Evolutionary conservation across 2,329 filamentous ascomycete genomes (phyloP).

Genomic region (Arthrinium puccinioides): DNA sequence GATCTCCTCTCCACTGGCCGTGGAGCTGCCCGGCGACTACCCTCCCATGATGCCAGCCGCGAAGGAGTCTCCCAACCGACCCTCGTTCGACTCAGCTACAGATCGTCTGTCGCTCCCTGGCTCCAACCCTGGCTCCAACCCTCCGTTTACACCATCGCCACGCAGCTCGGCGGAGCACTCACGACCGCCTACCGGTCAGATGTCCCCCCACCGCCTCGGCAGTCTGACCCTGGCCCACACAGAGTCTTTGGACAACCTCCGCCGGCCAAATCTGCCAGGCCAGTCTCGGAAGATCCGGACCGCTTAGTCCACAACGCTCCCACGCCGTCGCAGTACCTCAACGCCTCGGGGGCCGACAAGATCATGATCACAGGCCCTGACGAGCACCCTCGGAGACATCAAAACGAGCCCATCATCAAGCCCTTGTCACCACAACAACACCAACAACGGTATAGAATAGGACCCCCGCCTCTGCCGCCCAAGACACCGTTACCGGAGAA

Average conservation of each 20-base stretch:
- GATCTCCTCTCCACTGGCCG: conserved; percentile 41
- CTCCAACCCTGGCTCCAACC: conserved; percentile 9
- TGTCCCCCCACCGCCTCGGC: conserved; percentile 20
- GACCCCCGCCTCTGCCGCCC: conserved; percentile 66
- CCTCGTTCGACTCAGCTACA: conserved; percentile 50
- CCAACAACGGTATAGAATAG: conserved; percentile 39
- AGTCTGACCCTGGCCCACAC: conserved; percentile 11
- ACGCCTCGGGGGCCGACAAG: conserved; percentile 56
- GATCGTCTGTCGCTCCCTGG: conserved; percentile 39
- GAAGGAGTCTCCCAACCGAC: conserved; percentile 33
- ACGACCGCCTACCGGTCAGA: conserved; percentile 23
- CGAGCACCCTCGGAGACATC: conserved; percentile 42
- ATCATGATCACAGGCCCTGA: conserved; percentile 57
- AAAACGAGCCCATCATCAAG: conserved; percentile 15
- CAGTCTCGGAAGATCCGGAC: conserved; percentile 37
- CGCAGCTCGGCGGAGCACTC: conserved; percentile 41
- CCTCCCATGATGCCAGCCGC: conserved; percentile 29
- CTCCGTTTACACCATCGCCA: conserved; percentile 34
- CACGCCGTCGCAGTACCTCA: conserved; percentile 51
- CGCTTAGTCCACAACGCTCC: conserved; percentile 49
- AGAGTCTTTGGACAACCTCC: no score
- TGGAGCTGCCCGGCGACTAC: conserved; percentile 52
- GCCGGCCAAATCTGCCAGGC: no score
- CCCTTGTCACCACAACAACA: conserved; percentile 20
- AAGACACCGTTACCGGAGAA: conserved; percentile 64